Conservation (phyloP, 2,329 filamentous ascomycete genomes). For the Nemania diffusa region DNA sequence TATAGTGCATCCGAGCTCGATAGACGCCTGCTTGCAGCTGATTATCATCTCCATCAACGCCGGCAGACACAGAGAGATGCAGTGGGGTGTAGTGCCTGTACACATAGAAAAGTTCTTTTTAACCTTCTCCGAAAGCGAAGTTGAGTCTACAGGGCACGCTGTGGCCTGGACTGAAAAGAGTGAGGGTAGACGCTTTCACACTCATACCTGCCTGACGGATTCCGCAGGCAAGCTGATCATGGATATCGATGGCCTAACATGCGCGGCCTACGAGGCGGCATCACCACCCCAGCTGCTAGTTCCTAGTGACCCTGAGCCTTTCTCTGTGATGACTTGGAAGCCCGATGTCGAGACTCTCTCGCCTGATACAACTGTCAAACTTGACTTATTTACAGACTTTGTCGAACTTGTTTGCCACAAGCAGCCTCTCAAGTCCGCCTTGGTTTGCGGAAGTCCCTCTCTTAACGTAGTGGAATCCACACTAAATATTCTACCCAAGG, state of each 20-base stretch:
- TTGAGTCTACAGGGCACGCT: constrained; percentile 20
- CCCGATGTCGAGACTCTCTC: constrained; percentile 17
- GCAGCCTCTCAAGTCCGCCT: constrained; percentile 20
- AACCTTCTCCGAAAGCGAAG: constrained; percentile 22
- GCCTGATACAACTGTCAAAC: neutral
- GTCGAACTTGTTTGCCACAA: constrained; percentile 32
- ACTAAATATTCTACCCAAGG: constrained; percentile 13
- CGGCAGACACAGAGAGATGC: constrained; percentile 37
- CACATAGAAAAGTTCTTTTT: constrained; percentile 31
- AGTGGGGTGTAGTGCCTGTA: constrained; percentile 37
- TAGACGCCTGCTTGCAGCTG: constrained; percentile 46
- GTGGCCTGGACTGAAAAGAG: constrained; percentile 34
- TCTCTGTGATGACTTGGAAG: constrained; percentile 36
- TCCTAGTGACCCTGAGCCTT: constrained; percentile 27
- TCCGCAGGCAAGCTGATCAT: constrained; percentile 35
- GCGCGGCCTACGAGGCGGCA: constrained; percentile 43
- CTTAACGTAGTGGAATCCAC: constrained; percentile 3
- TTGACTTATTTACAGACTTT: constrained; percentile 9
- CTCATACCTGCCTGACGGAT: constrained; percentile 33
- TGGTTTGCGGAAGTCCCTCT: constrained; percentile 26
- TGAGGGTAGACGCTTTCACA: constrained; percentile 37
- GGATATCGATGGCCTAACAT: constrained; percentile 39
- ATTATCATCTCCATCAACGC: constrained; percentile 37
- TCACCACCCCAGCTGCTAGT: constrained; percentile 29
- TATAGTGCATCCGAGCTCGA: constrained; percentile 49